Percentiles rank a stretch among this genome's conserved stretches.
These are phyloP conservation scores for Cadophora sp. DNA, from an alignment of 2,329 filamentous ascomycete species.

Conservation along the genomic window DNA sequence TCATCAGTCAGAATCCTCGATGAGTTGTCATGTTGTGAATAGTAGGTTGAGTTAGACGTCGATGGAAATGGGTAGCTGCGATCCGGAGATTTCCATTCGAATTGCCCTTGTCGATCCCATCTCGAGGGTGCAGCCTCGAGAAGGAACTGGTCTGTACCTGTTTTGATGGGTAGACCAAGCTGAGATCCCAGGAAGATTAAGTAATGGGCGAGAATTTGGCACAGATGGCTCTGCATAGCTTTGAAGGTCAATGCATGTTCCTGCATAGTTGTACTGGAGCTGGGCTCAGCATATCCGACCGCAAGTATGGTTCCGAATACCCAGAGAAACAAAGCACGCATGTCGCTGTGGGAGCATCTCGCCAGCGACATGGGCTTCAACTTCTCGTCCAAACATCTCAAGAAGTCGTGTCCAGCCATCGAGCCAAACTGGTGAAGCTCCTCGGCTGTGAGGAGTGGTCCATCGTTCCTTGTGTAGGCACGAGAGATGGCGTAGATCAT, in stretches of 20 bases:
- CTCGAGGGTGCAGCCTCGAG: slow-evolving; percentile 9
- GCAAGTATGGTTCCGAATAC: slow-evolving; percentile 25
- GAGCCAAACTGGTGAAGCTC: slow-evolving; percentile 15
- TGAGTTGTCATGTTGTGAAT: too few relatives aligned
- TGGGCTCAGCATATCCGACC: slow-evolving; percentile 10
- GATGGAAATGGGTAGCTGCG: neutral
- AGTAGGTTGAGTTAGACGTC: too few relatives aligned
- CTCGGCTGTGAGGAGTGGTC: neutral
- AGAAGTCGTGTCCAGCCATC: slow-evolving; percentile 18
- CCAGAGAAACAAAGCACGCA: slow-evolving; percentile 18
- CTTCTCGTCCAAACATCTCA: slow-evolving; percentile 13
- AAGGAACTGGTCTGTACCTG: slow-evolving; percentile 17
- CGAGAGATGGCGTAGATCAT: slow-evolving; percentile 27
- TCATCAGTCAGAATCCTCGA: too few relatives aligned
- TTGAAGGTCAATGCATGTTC: neutral
- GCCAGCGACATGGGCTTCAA: slow-evolving; percentile 19
- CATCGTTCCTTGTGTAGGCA: slow-evolving; percentile 17
- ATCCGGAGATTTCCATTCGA: slow-evolving; percentile 7
- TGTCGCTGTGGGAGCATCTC: slow-evolving; percentile 1
- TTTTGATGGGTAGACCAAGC: slow-evolving; percentile 3
- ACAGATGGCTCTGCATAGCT: slow-evolving; percentile 7
- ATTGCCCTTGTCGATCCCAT: slow-evolving; percentile 21
- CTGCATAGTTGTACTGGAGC: neutral
- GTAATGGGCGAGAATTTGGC: slow-evolving; percentile 27
- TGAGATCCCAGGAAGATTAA: slow-evolving; percentile 23